phyloP scores from a whole-genome alignment of 2,329 filamentous ascomycete species.

The Aspergillus flavus region DNA sequence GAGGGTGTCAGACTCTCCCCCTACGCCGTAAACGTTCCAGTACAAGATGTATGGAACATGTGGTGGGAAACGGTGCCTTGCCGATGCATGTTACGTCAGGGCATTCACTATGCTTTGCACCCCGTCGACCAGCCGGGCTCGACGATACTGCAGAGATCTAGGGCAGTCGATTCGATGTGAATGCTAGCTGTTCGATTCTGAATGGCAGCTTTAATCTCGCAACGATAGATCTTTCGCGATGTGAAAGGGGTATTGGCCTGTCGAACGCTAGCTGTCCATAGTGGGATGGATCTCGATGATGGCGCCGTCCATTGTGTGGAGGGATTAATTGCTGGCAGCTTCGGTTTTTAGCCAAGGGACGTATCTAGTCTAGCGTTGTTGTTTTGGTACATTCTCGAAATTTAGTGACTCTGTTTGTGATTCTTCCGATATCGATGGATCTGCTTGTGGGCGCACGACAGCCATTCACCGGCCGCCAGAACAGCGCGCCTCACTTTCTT shows the following conservation, averaged over 20 bases:
- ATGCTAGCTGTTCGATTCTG: conserved; percentile 4
- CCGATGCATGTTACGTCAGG: neutral
- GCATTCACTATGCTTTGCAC: neutral
- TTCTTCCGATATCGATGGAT: conserved; percentile 10
- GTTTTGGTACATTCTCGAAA: conserved; percentile 1
- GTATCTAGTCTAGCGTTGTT: neutral
- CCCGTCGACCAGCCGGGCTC: neutral
- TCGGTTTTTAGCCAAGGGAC: neutral
- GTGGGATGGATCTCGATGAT: neutral
- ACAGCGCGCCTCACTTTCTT: conserved; percentile 10
- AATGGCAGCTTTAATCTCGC: conserved; percentile 5
- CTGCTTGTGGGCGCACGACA: neutral
- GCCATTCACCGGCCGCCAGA: conserved; percentile 8
- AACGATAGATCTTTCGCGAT: neutral
- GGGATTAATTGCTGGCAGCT: neutral
- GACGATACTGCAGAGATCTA: neutral
- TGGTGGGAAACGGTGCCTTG: neutral
- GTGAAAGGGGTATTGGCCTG: neutral
- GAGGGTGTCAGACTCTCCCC: neutral
- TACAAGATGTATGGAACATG: no score
- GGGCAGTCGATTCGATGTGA: neutral
- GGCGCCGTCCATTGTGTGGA: neutral
- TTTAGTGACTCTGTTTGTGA: neutral
- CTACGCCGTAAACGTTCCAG: neutral
- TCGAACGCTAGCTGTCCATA: neutral